These are phyloP conservation scores for Sophora flavescens DNA, from an alignment of 306 rosid species.

Conservation along the genomic window DNA sequence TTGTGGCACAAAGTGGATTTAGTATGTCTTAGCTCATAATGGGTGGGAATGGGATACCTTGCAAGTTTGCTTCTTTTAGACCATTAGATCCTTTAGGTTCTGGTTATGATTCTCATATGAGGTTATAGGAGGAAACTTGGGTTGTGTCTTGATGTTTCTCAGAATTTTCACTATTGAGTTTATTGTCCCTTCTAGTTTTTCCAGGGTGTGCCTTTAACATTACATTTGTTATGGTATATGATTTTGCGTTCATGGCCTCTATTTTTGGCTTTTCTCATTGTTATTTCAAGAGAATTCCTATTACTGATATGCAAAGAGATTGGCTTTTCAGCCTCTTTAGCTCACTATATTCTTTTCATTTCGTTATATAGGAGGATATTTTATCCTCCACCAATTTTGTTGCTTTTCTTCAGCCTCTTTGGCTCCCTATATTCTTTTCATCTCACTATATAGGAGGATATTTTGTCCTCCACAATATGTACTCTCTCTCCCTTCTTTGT, in stretches of 20 bases:
- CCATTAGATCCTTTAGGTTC: constrained; percentile 15
- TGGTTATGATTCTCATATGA: constrained; percentile 12
- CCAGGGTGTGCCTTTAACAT: neutral
- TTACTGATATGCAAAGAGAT: neutral
- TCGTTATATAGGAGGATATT: neutral
- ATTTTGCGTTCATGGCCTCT: neutral
- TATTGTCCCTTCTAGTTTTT: neutral
- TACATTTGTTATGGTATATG: neutral
- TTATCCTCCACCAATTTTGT: neutral
- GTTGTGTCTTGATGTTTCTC: neutral
- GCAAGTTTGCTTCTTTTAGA: constrained; percentile 14
- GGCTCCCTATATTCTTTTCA: neutral
- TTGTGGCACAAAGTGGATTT: neutral
- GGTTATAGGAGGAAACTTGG: constrained; percentile 1
- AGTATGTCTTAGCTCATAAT: constrained; percentile 26
- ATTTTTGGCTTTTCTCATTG: constrained; percentile 9
- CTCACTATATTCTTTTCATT: neutral
- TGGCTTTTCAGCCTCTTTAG: neutral
- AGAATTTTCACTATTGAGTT: neutral
- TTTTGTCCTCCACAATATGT: neutral
- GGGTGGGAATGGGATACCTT: neutral
- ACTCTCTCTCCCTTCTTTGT: neutral
- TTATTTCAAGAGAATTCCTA: neutral
- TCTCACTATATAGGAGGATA: neutral
- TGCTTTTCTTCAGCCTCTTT: neutral